phyloP scores from a whole-genome alignment of 768 basidiomycete genomes.

The Brasilioporus rufonigricans region DNA sequence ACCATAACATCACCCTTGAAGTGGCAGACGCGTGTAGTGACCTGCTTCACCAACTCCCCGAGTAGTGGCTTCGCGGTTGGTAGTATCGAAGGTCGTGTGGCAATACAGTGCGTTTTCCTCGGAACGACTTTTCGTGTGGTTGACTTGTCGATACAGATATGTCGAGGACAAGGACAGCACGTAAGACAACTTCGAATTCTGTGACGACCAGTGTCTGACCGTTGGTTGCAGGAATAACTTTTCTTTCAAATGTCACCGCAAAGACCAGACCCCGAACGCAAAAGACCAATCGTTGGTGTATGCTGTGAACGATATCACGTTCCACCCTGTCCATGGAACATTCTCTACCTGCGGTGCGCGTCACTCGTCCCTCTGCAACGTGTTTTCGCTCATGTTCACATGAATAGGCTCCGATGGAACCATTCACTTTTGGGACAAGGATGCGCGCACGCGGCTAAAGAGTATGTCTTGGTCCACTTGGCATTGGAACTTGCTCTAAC shows the following conservation, averaged over 20 bases:
- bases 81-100: conserved; percentile 88
- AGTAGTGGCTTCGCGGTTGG: conserved; percentile 79
- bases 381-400: conserved; percentile 14
- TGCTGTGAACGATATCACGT: conserved; percentile 82
- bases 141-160: conserved; percentile 48
- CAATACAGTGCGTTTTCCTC: conserved; percentile 76
- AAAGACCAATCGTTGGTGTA: conserved; percentile 73
- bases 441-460: conserved; percentile 88
- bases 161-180: conserved; percentile 79
- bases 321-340: conserved; percentile 82
- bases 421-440: conserved; percentile 94
- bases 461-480: conserved; percentile 42
- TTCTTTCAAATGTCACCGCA: conserved; percentile 83
- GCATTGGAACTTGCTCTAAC: neutral
- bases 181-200: conserved; percentile 39
- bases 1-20: conserved; percentile 84
- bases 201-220: neutral
- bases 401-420: conserved; percentile 73
- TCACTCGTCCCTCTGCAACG: conserved; percentile 17
- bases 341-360: conserved; percentile 74
- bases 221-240: conserved; percentile 60
- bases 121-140: neutral
- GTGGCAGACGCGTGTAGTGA: conserved; percentile 87
- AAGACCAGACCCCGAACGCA: conserved; percentile 49
- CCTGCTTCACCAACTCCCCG: conserved; percentile 70